Percentiles rank a stretch among this genome's conserved stretches.
These are phyloP conservation scores for Elaeis guineensis DNA, from an alignment of 176 grass and related monocot genomes.

Conservation along the genomic window DNA sequence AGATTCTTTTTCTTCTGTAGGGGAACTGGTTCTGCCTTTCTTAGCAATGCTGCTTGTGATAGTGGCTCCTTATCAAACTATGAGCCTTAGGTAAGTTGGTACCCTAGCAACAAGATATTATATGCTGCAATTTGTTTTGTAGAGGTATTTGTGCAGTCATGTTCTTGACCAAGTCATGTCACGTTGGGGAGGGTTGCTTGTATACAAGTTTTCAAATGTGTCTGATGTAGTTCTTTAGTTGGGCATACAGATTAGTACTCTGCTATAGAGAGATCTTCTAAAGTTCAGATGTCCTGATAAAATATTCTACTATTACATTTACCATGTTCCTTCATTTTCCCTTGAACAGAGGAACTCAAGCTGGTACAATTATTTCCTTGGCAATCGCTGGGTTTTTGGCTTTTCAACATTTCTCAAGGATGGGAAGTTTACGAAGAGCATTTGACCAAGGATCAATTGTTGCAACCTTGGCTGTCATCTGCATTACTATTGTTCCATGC, in stretches of 20 bases:
- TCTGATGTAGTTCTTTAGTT: too few relatives aligned
- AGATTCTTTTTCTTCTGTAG: conserved; percentile 14
- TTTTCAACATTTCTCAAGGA: conserved; percentile 80
- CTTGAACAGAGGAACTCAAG: conserved; percentile 61
- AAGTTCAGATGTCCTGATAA: too few relatives aligned
- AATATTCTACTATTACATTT: too few relatives aligned
- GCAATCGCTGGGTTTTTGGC: conserved; percentile 61
- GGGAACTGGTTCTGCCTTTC: conserved; percentile 74
- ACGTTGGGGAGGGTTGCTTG: too few relatives aligned
- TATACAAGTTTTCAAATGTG: too few relatives aligned
- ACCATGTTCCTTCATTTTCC: neutral
- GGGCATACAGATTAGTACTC: too few relatives aligned
- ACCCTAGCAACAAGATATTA: too few relatives aligned
- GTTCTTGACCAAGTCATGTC: too few relatives aligned
- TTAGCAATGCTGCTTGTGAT: conserved; percentile 66
- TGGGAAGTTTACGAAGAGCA: conserved; percentile 46
- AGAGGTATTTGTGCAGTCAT: too few relatives aligned
- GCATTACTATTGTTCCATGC: conserved; percentile 29
- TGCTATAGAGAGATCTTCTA: too few relatives aligned
- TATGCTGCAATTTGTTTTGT: too few relatives aligned
- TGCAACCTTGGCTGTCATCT: conserved; percentile 68
- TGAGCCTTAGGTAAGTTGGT: conserved; percentile 51
- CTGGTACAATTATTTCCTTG: conserved; percentile 60
- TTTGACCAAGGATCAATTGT: conserved; percentile 64
- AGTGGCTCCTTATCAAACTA: conserved; percentile 56